Base-by-base conservation (phyloP, 208 protist genomes). In the Crithidia sp. region DNA sequence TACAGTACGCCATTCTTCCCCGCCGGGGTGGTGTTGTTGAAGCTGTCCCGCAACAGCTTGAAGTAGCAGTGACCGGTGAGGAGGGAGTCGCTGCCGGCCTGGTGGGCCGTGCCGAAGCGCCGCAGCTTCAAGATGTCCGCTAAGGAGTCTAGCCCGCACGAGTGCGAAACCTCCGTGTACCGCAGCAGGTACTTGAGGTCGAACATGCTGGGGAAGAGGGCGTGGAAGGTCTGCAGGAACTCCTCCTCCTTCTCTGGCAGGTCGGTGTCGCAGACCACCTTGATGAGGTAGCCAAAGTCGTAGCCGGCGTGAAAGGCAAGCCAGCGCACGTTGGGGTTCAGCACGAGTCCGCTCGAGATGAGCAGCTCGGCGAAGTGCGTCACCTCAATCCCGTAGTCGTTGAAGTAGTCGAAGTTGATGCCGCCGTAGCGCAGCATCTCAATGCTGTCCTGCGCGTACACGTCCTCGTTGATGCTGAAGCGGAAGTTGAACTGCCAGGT, bases 401-500 rank as follows among this genome's bases (percentile, higher is more conserved):
- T 81, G 77, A 99, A 98, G 68, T 95, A 96, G 64, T 98, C 84
- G 86, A 99, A 99, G 70, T 99, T 92, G 65, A 99, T 99, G 44
- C 98, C 99, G 9, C 98, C 96, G 55, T 94, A 67, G 40, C 81
- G 86, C 52, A 99, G 86, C 50, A 99, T 84, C 62, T 99, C 96
- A 44, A 99, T 99, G 68, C 95, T 98, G 71, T 99, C 98, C 72
- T 97, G 94, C 45, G 98, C 97, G 77, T 99, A 99, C 77, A 99
- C 95, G 64, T 99, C 98, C 77, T 98, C 92, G 43, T 71, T 87
- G 44, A 99, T 84, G 63, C 86, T 98, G 86, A 99, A 99, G 56
- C 96, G 92, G 79, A 99, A 99, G 86, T 99, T 99, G 77, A 99
- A 99, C 90, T 99, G 99, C 98, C 98, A 99, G 6, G 98, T 99